A percentile compares a stretch with the other conserved stretches of the same genome.
Conservation (phyloP, 331 rosid species). For the Rhamnella rubrinervis region DNA sequence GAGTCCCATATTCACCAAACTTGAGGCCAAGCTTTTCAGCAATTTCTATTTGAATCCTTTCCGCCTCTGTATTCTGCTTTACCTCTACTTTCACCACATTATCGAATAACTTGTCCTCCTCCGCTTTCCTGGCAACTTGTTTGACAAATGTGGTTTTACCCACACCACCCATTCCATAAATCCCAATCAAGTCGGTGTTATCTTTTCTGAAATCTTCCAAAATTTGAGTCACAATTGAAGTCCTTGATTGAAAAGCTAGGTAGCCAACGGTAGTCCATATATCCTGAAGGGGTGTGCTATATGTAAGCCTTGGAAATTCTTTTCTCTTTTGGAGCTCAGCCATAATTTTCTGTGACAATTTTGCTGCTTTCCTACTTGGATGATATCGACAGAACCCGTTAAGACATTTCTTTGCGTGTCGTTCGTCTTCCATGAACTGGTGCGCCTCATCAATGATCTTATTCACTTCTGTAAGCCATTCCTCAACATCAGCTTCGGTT, state of each 20-base stretch:
- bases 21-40: background rate
- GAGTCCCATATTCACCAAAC: background rate
- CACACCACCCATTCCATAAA: background rate
- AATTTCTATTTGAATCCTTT: background rate
- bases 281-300: background rate
- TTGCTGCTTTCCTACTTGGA: background rate
- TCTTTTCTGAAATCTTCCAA: background rate
- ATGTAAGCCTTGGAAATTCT: background rate
- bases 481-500: background rate
- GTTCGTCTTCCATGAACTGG: background rate
- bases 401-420: background rate
- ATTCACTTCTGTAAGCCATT: background rate
- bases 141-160: constrained; percentile 9
- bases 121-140: background rate
- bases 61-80: background rate
- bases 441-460: background rate
- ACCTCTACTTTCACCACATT: background rate
- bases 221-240: background rate
- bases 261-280: background rate
- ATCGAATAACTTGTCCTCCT: background rate
- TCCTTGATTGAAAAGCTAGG: background rate
- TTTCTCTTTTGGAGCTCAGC: background rate
- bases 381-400: background rate
- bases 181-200: background rate
- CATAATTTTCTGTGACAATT: background rate